Evolutionary conservation across 202 grass and related monocot species (phyloP), one percentile per base, ranked within the genome.

Genomic region (Musa balbisiana): DNA sequence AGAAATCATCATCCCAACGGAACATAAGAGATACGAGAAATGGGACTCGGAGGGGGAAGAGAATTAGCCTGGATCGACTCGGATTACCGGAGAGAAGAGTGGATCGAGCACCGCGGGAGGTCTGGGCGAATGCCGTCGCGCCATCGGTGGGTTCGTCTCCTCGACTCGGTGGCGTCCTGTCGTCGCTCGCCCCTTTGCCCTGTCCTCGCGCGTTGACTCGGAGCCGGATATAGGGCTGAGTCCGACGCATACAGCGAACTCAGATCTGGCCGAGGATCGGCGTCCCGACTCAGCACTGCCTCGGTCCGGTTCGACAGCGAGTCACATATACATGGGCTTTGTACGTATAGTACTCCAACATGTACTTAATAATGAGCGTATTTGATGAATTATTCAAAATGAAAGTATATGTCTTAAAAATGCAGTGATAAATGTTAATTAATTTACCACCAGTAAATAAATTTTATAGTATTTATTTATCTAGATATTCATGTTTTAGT

Each of bases 171-270:
- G 64, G 9, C 64, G 17, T 13, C 52, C 14, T 20, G 53, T 71
- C 25, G 29, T 15, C 21, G 33, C 43, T 63, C 33, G 8, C 13
- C 50, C 20, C 23, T 33, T 43, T 8, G 17, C 55, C 27, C 59
- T 11, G 17, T 22, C 49, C 77, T 71, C 66, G 66, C 65, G 65
- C 53, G 77, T 59, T 79, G 77, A 79, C 77, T 79, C 66, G 52
- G 53, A 58, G 14, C 52, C 23, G 52, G 52, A 60, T 71, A 53
- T 60, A 69, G 66, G 25, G 52, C 66, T 67, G 77, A 79, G 77
- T 79, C 67, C 53, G 66, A n/a, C 3, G 19, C 2, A 20, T 15
- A 24, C n/a, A 12, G 66, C 11, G 27, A 58, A 79, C 77, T 71
- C 53, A 68, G 77, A 21, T 58, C 26, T 66, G 13, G 26, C n/a